Percentiles rank a stretch among this genome's conserved stretches.
Evolutionary conservation across 768 basidiomycete genomes (phyloP).

Genomic region (Chalciporus pseudorubinellus): DNA sequence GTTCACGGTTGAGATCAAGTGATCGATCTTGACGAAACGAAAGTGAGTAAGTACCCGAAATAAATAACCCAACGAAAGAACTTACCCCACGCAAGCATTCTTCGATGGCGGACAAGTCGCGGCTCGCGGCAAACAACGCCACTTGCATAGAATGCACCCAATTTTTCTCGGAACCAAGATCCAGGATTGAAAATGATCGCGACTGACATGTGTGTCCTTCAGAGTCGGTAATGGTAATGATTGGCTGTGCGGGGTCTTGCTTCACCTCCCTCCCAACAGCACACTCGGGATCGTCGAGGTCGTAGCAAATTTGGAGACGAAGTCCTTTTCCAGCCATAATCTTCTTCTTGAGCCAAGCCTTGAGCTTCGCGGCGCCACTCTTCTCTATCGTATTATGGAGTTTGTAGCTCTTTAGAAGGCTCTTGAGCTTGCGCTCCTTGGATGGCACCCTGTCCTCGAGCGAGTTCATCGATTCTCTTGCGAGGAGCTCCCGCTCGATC

Average conservation of each 20-base stretch:
- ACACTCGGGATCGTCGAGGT: conserved; percentile 40
- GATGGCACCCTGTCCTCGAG: conserved; percentile 24
- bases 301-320: conserved; percentile 39
- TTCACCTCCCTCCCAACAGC: conserved; percentile 40
- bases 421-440: conserved; percentile 41
- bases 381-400: conserved; percentile 32
- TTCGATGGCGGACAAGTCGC: conserved; percentile 56
- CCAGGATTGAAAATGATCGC: conserved; percentile 6
- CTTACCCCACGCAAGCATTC: conserved; percentile 54
- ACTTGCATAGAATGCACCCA: conserved; percentile 45
- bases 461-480: conserved; percentile 18
- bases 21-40: conserved; percentile 44
- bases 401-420: conserved; percentile 43
- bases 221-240: conserved; percentile 23
- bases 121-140: conserved; percentile 50
- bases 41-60: conserved; percentile 7
- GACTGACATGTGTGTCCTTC: conserved; percentile 21
- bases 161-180: conserved; percentile 29
- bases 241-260: conserved; percentile 17
- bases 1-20: conserved; percentile 51
- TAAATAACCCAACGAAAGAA: conserved; percentile 12
- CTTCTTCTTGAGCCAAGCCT: conserved; percentile 64
- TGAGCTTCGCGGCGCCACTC: conserved; percentile 48
- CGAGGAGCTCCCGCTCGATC: conserved; percentile 35
- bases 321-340: conserved; percentile 40